Conservation (phyloP, 140 eudicot species). For the Erigeron philadelphicus region DNA sequence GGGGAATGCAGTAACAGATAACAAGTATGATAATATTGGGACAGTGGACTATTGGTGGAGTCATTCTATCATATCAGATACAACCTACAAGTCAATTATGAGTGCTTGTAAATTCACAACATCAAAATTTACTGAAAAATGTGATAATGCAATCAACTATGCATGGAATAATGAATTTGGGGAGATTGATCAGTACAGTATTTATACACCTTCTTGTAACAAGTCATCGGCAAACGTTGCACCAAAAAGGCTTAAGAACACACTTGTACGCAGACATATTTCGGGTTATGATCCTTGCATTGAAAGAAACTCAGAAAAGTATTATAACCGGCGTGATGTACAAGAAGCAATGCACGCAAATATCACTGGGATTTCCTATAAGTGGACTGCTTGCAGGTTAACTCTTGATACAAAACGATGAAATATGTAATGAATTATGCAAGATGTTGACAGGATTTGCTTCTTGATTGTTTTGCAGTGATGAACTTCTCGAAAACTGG, state of each 20-base stretch:
- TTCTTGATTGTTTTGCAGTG: slow-evolving; percentile 39
- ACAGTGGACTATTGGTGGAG: slow-evolving; percentile 76
- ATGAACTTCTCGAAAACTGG: slow-evolving; percentile 59
- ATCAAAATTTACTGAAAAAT: slow-evolving; percentile 30
- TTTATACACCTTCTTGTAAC: slow-evolving; percentile 64
- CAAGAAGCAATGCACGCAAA: slow-evolving; percentile 77
- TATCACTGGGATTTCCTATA: slow-evolving; percentile 47
- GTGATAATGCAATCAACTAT: slow-evolving; percentile 50
- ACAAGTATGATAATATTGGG: slow-evolving; percentile 60
- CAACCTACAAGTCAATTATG: slow-evolving; percentile 39
- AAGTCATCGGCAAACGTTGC: slow-evolving; percentile 18
- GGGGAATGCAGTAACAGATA: slow-evolving; percentile 82
- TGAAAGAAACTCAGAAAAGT: slow-evolving; percentile 68
- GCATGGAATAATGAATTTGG: slow-evolving; percentile 63
- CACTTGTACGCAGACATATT: slow-evolving; percentile 29
- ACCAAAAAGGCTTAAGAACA: slow-evolving; percentile 42
- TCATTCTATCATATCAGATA: slow-evolving; percentile 71
- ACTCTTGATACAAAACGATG: not conserved
- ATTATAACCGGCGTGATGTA: slow-evolving; percentile 69
- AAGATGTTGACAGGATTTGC: not conserved
- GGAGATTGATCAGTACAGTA: slow-evolving; percentile 60
- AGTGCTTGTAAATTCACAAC: slow-evolving; percentile 48
- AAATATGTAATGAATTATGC: not conserved
- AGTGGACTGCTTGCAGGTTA: slow-evolving; percentile 95
- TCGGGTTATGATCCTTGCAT: slow-evolving; percentile 83